Evolutionary conservation across 73 alveolate genomes (phyloP), one percentile per base, ranked within the genome.

Genomic region (Paramecium biaurelia): DNA sequence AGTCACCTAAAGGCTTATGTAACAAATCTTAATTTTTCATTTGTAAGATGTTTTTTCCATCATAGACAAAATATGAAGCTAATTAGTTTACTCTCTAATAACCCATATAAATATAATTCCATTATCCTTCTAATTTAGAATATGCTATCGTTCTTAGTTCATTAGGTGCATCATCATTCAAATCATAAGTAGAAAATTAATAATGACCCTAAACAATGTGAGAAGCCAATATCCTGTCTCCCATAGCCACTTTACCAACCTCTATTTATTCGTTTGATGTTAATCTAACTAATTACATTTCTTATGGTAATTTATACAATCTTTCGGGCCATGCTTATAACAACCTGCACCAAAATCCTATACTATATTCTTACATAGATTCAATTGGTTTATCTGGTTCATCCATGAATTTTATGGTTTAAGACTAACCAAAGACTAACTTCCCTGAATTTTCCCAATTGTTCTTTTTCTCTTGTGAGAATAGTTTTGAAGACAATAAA

Each of bases 331-430:
- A 79, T 18, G 90, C 47, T 43, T 38, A 20, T 23, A 38, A 41
- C 10, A 79, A 42, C 28, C 90, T 79, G 21, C 63, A 30, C 90
- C 90, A 79, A 8, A 79, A 79, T 45, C 90, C 90, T 14, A 79
- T 21, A 3, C 76, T 45, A 18, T 79, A 79, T 45, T 79, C 90
- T 7, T 32, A 14, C 42, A 47, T 42, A 0, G 72, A 41, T 23
- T 79, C 90, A n/a, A 79, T 42, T 41, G 90, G 74, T 79, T 41
- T 79, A 15, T 79, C 90, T 42, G 47, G 47, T 43, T 41, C 42
- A 79, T 42, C 90, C 0, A 37, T 79, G 24, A 79, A 79, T 79
- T 79, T 24, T 5, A 30, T 7, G 1, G 30, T 63, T 24, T 23
- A 79, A 42, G 76, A 14, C 32, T 79, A n/a, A 30, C 90, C 90